phyloP scores from a whole-genome alignment of 306 rosid genomes.

The Pyrus communis region DNA sequence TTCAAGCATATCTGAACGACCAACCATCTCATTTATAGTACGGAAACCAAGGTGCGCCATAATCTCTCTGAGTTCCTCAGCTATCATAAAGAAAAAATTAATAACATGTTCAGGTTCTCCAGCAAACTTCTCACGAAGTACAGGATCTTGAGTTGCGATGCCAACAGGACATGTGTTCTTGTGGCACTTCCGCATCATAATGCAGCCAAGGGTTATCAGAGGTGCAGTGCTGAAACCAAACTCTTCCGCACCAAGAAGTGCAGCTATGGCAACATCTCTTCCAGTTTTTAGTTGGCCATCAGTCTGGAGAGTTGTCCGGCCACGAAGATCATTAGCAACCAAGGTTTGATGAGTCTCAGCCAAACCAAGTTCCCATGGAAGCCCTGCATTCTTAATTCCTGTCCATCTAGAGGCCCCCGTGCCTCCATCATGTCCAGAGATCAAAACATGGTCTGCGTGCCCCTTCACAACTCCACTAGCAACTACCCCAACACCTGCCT shows the following conservation, averaged over 20 bases:
- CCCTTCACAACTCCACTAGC: conserved; percentile 99
- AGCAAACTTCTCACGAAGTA: conserved; percentile 93
- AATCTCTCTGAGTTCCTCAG: conserved; percentile 91
- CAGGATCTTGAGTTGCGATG: conserved; percentile 99
- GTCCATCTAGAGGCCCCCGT: conserved; percentile 99
- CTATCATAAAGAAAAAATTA: conserved; percentile 94
- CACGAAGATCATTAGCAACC: conserved; percentile 95
- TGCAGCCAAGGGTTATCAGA: conserved; percentile 94
- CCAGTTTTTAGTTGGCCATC: conserved; percentile 99
- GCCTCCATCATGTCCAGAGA: conserved; percentile 98
- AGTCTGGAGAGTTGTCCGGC: conserved; percentile 92
- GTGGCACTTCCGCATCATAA: conserved; percentile 99
- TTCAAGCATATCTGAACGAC: conserved; percentile 93
- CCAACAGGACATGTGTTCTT: conserved; percentile 98
- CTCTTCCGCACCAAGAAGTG: conserved; percentile 99
- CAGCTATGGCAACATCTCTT: conserved; percentile 96
- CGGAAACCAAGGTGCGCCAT: conserved; percentile 86
- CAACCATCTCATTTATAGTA: conserved; percentile 85
- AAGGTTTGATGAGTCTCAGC: conserved; percentile 99
- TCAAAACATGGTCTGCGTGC: conserved; percentile 93
- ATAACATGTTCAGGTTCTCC: conserved; percentile 99
- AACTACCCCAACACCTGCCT: conserved; percentile 97
- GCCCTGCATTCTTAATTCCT: conserved; percentile 98
- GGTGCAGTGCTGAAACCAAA: conserved; percentile 99
- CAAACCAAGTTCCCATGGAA: conserved; percentile 99